Evolutionary conservation across 2,329 filamentous ascomycete species (phyloP), one percentile per base, ranked within the genome.

Genomic region (Arthroderma sp.): DNA sequence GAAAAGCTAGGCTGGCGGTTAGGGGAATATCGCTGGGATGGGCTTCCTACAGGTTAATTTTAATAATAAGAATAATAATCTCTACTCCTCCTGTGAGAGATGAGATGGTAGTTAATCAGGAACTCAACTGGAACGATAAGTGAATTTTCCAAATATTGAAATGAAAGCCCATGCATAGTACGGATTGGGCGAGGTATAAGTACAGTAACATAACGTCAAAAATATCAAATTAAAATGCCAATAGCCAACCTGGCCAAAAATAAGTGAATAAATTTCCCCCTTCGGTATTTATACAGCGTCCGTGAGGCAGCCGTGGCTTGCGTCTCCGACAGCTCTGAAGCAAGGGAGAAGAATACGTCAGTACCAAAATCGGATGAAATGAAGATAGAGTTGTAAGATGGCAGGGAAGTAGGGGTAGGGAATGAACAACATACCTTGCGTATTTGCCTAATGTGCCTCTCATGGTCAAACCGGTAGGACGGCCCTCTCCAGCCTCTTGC

Each of bases 361-460:
- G 36, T 29, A 6, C 9, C 27, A 8, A 6, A 6, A 38, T 6
- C 37, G 29, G 29, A 48, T 38, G 10, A 28, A 34, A 34, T 9
- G 9, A 11, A 11, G 32, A 34, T 9, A 9, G 2, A 30, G 15
- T n/a, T 9, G 30, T 27, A 37, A 9, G 27, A 15, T 34, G 10
- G 1, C 2, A n/a, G 31, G 11, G 27, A 38, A 22, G 30, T 15
- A 42, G 10, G 7, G 6, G 5, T 36, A 40, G 45, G 30, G 38
- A 36, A 40, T 33, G 10, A 30, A 9, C 28, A 11, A 56, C 59
- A 39, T 58, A 61, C 56, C 61, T 62, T 45, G 81, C 80, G 56
- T 86, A 86, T 66, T 86, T 86, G 51, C 73, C 77, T 53, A 86
- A 65, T 4, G 81, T 85, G 40, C 82, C 82, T 55, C 76, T 73